phyloP scores from a whole-genome alignment of 2,329 filamentous ascomycete species.

The Cercospora sp. region DNA sequence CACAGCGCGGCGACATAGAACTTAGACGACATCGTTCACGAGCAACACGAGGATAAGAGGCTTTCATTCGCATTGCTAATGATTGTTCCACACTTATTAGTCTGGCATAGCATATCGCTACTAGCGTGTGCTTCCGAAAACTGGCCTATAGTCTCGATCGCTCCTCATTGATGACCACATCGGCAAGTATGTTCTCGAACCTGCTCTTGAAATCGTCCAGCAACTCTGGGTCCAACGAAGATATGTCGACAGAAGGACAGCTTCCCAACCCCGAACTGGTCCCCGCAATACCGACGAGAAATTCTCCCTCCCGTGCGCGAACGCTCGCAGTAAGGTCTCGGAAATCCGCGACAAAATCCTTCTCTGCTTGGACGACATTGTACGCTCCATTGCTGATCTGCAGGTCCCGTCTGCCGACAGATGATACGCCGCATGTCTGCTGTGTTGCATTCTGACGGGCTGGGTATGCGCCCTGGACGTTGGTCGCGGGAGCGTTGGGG shows the following conservation, averaged over 20 bases:
- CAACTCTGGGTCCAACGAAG: conserved; percentile 32
- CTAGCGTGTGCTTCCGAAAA: not conserved
- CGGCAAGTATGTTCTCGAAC: conserved; percentile 32
- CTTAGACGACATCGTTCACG: not conserved
- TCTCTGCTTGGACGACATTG: conserved; percentile 30
- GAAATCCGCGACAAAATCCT: conserved; percentile 47
- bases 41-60: not conserved
- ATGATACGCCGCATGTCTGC: conserved; percentile 51
- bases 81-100: not conserved
- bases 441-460: conserved; percentile 35
- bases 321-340: conserved; percentile 43
- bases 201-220: conserved; percentile 33
- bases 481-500: conserved; percentile 35
- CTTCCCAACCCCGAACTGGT: conserved; percentile 43
- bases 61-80: not conserved
- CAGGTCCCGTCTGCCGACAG: conserved; percentile 42
- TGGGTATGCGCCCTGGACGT: conserved; percentile 44
- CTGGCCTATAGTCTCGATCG: conserved; percentile 12
- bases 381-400: conserved; percentile 38
- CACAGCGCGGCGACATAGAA: not conserved
- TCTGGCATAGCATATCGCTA: not conserved
- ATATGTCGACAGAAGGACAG: conserved; percentile 42
- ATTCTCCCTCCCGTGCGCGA: conserved; percentile 49
- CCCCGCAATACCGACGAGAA: conserved; percentile 47
- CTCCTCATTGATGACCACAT: conserved; percentile 16